Evolutionary conservation across 2,329 filamentous ascomycete species (phyloP), one percentile per base, ranked within the genome.

Genomic region (Zalaria obscura): DNA sequence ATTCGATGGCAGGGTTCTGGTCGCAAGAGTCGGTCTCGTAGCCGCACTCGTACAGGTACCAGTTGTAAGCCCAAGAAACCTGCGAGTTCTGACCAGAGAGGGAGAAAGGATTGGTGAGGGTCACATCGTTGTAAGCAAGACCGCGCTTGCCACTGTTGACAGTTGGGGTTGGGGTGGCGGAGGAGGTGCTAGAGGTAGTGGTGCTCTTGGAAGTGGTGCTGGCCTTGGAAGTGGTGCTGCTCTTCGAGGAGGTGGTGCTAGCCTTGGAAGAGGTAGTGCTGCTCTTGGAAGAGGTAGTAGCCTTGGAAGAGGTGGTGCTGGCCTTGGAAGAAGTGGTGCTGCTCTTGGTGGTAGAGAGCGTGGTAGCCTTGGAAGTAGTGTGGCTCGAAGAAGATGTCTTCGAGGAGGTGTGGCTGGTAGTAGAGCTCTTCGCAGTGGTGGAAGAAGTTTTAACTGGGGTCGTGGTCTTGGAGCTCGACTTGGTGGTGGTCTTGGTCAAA

Each of bases 41-140:
- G 32, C 29, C 35, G 34, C 41, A 46, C 29, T 39, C 27, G 25
- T 45, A 38, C 10, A 45, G 47, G 42, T 44, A 51, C 47, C 48
- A 55, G 43, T 55, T 49, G 47, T 55, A 55, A 5, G 45, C 47
- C 53, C 53, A 55, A 8, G 48, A 47, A 4, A 55, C 50, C 26
- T 47, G 45, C 9, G 47, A 51, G 27, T 46, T 46, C 42, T 50
- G 47, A 25, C 52, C 49, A 18, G 42, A 43, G 7, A 47, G 44
- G n/a, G 50, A 47, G 27, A 80, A 76, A 35, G 59, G 50, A 39
- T 64, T 59, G 56, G 72, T 69, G 27, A 78, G 63, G 11, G 48
- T 49, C 38, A 65, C 65, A 27, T 73, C 62, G 59, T 81, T 82
- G 69, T 77, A 83, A 40, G 72, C 69, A 35, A 82, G 59, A 56